A percentile compares a stretch with the other conserved stretches of the same genome.
Conservation (phyloP, 305 asterid genomes). For the Rubia tinctorum region DNA sequence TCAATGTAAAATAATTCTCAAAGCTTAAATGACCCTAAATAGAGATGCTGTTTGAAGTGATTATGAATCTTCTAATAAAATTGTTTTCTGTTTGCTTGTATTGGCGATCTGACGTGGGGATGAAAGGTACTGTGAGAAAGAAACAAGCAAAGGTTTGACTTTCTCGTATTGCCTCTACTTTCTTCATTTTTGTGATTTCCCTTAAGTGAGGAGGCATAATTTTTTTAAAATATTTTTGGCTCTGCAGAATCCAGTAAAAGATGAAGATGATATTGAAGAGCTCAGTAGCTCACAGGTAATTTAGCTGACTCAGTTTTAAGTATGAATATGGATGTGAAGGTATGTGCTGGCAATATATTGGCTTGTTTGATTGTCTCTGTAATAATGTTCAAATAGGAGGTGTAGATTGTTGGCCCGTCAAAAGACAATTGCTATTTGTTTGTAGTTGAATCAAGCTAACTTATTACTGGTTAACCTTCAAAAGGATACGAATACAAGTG, state of each 20-base stretch:
- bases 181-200: not conserved
- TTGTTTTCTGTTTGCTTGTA: not conserved
- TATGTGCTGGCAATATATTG: not conserved
- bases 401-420: not conserved
- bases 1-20: not conserved
- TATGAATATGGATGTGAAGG: not conserved
- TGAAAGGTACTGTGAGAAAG: conserved; percentile 24
- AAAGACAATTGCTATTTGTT: not conserved
- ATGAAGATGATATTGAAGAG: conserved; percentile 57
- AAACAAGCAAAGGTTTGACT: conserved; percentile 36
- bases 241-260: conserved; percentile 51
- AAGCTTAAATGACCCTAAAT: not conserved
- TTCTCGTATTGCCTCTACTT: not conserved
- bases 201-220: not conserved
- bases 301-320: conserved; percentile 5
- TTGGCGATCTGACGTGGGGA: conserved; percentile 29
- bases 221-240: conserved; percentile 6
- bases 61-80: not conserved
- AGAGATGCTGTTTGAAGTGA: not conserved
- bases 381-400: not conserved
- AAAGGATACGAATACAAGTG: conserved; percentile 57
- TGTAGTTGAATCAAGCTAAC: not conserved
- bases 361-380: not conserved
- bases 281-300: conserved; percentile 49
- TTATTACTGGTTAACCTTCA: not conserved